A percentile compares a stretch with the other conserved stretches of the same genome.
Evolutionary conservation across 2,329 filamentous ascomycete genomes (phyloP).

Genomic region (Penicillium capsulatum): DNA sequence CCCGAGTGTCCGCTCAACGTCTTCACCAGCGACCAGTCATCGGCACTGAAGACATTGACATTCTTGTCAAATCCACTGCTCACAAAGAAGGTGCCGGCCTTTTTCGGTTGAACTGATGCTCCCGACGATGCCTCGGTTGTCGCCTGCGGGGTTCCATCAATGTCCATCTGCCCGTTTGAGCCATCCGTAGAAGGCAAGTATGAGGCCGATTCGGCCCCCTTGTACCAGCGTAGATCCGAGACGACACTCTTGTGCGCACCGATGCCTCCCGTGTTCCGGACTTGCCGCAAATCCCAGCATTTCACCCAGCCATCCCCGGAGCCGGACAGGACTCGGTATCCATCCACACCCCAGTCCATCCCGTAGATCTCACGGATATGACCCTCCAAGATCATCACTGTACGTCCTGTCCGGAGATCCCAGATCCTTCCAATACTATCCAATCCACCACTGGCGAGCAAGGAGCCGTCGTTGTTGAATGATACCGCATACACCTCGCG

Average conservation of each 20-base stretch:
- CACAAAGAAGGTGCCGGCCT: conserved; percentile 86
- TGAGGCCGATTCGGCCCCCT: conserved; percentile 70
- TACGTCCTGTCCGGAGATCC: conserved; percentile 88
- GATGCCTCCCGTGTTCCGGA: conserved; percentile 75
- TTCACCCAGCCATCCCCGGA: conserved; percentile 95
- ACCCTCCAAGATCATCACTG: conserved; percentile 91
- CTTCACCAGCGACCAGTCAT: conserved; percentile 90
- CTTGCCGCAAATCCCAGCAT: conserved; percentile 94
- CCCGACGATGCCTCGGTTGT: conserved; percentile 13
- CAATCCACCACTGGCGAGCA: conserved; percentile 85
- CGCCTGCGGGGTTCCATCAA: conserved; percentile 21
- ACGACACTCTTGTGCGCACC: conserved; percentile 90
- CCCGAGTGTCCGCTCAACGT: conserved; percentile 85
- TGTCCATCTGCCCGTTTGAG: conserved; percentile 56
- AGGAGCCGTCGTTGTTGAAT: conserved; percentile 86
- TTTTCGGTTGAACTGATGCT: conserved; percentile 62
- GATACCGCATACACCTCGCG: conserved; percentile 85
- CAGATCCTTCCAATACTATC: conserved; percentile 94
- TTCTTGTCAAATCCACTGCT: conserved; percentile 90
- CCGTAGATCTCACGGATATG: conserved; percentile 92
- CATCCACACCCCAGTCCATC: conserved; percentile 87
- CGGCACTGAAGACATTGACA: conserved; percentile 91
- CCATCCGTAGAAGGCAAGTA: conserved; percentile 58
- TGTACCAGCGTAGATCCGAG: conserved; percentile 90
- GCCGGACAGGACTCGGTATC: conserved; percentile 85